Evolutionary conservation across 306 rosid genomes (phyloP).

Genomic region (Lathyrus aphaca): DNA sequence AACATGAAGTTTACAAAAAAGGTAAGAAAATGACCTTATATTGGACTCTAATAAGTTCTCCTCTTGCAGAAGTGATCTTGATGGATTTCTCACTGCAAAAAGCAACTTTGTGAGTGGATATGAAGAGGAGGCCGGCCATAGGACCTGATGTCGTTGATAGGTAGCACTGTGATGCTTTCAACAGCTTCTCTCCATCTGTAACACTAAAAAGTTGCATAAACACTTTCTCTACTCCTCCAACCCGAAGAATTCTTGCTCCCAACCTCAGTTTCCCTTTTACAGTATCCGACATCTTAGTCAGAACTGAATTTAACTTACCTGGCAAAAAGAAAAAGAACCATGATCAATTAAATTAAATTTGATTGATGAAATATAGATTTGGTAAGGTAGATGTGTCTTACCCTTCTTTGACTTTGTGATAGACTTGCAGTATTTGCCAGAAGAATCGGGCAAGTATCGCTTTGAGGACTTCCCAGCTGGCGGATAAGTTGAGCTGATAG

Average conservation of each 20-base stretch:
- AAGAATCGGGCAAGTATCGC: slow-evolving; percentile 48
- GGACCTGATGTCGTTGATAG: slow-evolving; percentile 88
- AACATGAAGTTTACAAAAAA: no score
- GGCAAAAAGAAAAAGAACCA: slow-evolving; percentile 17
- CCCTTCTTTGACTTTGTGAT: slow-evolving; percentile 47
- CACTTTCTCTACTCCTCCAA: slow-evolving; percentile 72
- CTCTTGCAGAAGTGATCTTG: slow-evolving; percentile 56
- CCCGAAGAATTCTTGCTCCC: slow-evolving; percentile 69
- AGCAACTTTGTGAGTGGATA: slow-evolving; percentile 72
- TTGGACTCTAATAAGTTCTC: slow-evolving; percentile 53
- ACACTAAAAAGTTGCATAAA: slow-evolving; percentile 58
- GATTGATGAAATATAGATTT: neutral
- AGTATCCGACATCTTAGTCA: slow-evolving; percentile 65
- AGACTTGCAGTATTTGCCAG: slow-evolving; percentile 42
- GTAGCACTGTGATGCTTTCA: slow-evolving; percentile 70
- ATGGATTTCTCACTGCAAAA: slow-evolving; percentile 79
- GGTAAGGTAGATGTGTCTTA: slow-evolving; percentile 34
- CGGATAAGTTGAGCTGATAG: slow-evolving; percentile 38
- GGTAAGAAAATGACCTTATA: slow-evolving; percentile 45
- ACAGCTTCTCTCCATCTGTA: slow-evolving; percentile 63
- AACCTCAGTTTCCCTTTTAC: slow-evolving; percentile 73
- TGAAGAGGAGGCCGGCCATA: slow-evolving; percentile 79
- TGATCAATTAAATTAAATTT: neutral
- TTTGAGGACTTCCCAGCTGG: slow-evolving; percentile 37
- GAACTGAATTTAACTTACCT: slow-evolving; percentile 45